Evolutionary conservation across 306 rosid species (phyloP).

Genomic region (Sesbania bispinosa): DNA sequence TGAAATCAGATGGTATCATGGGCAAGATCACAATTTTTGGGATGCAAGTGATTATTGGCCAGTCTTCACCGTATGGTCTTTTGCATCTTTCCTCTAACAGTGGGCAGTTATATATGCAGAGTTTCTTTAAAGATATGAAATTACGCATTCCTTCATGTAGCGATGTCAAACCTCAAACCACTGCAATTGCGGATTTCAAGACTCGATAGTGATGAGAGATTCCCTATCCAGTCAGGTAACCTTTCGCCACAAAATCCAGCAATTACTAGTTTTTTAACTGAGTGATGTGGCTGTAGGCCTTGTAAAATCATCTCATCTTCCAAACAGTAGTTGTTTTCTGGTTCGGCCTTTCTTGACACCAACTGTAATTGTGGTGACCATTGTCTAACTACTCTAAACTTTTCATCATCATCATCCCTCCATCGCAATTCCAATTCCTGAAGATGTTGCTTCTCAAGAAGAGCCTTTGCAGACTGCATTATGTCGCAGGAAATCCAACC

Average conservation of each 20-base stretch:
- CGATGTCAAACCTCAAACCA: constrained; percentile 6
- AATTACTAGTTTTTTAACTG: not conserved
- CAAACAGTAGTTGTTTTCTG: not conserved
- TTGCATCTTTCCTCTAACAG: not conserved
- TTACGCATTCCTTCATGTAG: constrained; percentile 9
- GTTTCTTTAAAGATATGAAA: not conserved
- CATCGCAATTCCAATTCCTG: constrained; percentile 17
- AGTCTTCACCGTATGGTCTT: not conserved
- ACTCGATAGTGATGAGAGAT: constrained; percentile 1
- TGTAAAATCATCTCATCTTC: constrained; percentile 26
- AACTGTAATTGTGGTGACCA: accelerated
- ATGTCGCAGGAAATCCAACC: not conserved
- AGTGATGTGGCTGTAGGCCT: constrained; percentile 26
- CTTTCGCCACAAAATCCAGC: constrained; percentile 13
- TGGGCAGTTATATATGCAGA: not conserved
- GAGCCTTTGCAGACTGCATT: not conserved
- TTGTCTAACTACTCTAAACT: no score
- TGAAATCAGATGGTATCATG: not conserved
- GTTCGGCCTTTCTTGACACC: no score
- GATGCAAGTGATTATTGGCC: constrained; percentile 12
- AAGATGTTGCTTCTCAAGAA: constrained; percentile 11
- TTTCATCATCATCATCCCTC: not conserved
- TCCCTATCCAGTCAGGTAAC: constrained; percentile 28
- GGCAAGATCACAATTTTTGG: not conserved
- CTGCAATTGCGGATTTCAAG: not conserved